Evolutionary conservation across 176 grass and related monocot genomes (phyloP).

Genomic region (Zea mays): DNA sequence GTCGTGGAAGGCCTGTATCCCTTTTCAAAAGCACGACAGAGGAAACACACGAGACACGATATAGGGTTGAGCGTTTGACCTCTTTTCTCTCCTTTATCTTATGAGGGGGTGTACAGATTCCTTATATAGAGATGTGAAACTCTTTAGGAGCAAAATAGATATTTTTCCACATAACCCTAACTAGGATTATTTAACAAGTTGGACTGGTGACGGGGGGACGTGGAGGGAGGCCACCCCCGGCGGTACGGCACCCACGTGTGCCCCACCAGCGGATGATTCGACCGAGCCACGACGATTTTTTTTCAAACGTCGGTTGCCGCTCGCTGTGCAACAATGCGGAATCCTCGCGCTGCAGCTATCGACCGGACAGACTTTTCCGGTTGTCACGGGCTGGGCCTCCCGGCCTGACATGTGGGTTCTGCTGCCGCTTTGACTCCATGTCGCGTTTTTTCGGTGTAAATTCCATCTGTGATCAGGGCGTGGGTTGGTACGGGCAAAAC

Average conservation of each 20-base stretch:
- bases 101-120: no score
- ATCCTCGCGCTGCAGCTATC: neutral
- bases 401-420: neutral
- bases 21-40: no score
- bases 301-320: conserved; percentile 9
- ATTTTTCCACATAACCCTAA: no score
- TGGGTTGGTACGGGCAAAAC: neutral
- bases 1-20: no score
- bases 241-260: neutral
- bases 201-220: no score
- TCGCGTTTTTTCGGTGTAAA: neutral
- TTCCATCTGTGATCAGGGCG: neutral
- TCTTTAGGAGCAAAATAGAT: no score
- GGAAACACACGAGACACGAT: no score
- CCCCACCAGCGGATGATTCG: neutral
- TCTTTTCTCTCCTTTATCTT: no score
- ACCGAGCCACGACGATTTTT: neutral
- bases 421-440: neutral
- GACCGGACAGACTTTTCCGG: neutral
- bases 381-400: neutral
- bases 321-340: no score
- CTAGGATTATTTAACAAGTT: no score
- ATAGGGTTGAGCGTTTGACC: no score
- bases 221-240: neutral
- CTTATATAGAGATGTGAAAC: no score